Evolutionary conservation across 345 rosid species (phyloP), one percentile per base, ranked within the genome.

Genomic region (Ricinus communis): DNA sequence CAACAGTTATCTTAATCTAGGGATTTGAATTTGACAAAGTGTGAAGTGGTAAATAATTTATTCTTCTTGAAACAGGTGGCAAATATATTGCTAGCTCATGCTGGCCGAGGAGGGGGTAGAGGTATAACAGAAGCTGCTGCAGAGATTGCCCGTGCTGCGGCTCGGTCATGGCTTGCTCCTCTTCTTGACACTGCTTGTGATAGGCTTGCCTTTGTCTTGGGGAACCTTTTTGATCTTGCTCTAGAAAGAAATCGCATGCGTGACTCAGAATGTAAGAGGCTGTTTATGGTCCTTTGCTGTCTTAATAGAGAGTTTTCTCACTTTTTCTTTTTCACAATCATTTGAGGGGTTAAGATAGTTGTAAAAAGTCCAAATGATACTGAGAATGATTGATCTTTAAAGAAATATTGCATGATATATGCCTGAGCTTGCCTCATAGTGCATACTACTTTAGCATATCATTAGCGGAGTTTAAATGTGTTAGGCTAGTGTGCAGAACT

Each of bases 81-180:
- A 25, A 95, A 95, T 73, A 95, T 95, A 69, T 77, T 95, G 68
- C 89, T 95, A 15, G 97, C 99, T 69, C 91, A 89, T 80, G 96
- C 97, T 78, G 93, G 99, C 31, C 84, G 94, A 51, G 93, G 97
- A 47, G 94, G 96, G 52, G 87, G 92, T 79, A 84, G 89, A 85
- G 97, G 99, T 71, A 82, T 89, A 61, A 77, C 91, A 22, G 99
- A 95, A 81, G 99, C 97, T 65, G 90, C 97, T 54, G 96, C 97
- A 77, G 97, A 95, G 81, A 92, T 95, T 65, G 96, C 99, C 58
- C 85, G 97, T 49, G 86, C 99, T 8, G 97, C 99, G 76, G 93
- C 97, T 25, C 85, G 94, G 60, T 89, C 97, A 64, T 95, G 99
- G 99, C 92, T 95, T 14, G 88, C 97, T 84, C 99, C 99, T 59